phyloP scores from a whole-genome alignment of 805 yeast species.

The Candida michaelii region DNA sequence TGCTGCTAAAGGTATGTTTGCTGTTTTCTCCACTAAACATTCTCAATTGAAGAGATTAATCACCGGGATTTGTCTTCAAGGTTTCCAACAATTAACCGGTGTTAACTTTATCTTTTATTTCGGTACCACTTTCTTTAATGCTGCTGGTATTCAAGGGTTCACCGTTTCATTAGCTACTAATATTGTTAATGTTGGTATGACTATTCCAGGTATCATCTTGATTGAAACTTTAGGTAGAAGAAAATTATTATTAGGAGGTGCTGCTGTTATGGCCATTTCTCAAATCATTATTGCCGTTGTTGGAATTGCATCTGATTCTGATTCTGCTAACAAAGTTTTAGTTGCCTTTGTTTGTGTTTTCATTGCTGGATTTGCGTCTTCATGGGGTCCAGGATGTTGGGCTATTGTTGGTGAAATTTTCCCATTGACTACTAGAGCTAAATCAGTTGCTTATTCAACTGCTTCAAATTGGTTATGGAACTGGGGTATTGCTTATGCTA shows the following conservation, averaged over 20 bases:
- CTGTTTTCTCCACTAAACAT: conserved; percentile 33
- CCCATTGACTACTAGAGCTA: conserved; percentile 39
- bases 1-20: conserved; percentile 30
- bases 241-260: conserved; percentile 66
- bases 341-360: conserved; percentile 40
- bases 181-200: conserved; percentile 75
- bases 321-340: conserved; percentile 30
- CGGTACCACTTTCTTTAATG: conserved; percentile 41
- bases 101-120: conserved; percentile 45
- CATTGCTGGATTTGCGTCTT: conserved; percentile 40
- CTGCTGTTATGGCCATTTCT: conserved; percentile 60
- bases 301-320: conserved; percentile 38
- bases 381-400: conserved; percentile 45
- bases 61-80: conserved; percentile 43
- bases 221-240: conserved; percentile 84
- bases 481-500: conserved; percentile 41
- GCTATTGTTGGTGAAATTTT: conserved; percentile 36
- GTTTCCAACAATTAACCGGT: conserved; percentile 44
- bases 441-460: conserved; percentile 37
- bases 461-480: conserved; percentile 44
- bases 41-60: conserved; percentile 39
- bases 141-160: conserved; percentile 53
- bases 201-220: conserved; percentile 76
- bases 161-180: conserved; percentile 73
- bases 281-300: conserved; percentile 63